phyloP scores from a whole-genome alignment of 495 filamentous ascomycete species.

The Darksidea phi region DNA sequence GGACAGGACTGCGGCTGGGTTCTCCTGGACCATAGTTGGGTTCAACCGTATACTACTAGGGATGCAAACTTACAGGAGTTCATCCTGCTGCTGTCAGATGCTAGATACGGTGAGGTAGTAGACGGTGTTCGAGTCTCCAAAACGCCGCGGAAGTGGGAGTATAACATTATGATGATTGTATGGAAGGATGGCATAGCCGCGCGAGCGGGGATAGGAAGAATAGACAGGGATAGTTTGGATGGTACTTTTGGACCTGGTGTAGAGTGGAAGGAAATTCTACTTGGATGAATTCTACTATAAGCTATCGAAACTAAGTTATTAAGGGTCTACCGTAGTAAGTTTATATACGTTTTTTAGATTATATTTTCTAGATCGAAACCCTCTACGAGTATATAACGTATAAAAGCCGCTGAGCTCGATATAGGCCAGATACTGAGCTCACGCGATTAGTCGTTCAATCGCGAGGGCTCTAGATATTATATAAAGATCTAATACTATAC shows the following conservation, averaged over 20 bases:
- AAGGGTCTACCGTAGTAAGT: too few relatives aligned
- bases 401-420: too few relatives aligned
- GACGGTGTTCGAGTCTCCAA: neutral
- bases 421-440: too few relatives aligned
- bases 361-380: too few relatives aligned
- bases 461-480: too few relatives aligned
- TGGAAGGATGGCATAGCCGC: conserved; percentile 3
- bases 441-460: too few relatives aligned
- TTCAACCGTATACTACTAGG: neutral
- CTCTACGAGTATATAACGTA: too few relatives aligned
- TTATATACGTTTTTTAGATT: too few relatives aligned
- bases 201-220: neutral
- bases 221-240: neutral
- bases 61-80: neutral
- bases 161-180: conserved; percentile 1
- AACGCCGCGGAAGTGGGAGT: neutral
- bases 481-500: too few relatives aligned
- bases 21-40: conserved; percentile 3
- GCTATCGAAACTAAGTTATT: too few relatives aligned
- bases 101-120: neutral
- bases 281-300: neutral
- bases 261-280: neutral
- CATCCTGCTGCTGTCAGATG: neutral
- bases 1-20: conserved; percentile 1
- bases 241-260: neutral